Conservation (phyloP, 441 rosid genomes). For the Hura crepitans region DNA sequence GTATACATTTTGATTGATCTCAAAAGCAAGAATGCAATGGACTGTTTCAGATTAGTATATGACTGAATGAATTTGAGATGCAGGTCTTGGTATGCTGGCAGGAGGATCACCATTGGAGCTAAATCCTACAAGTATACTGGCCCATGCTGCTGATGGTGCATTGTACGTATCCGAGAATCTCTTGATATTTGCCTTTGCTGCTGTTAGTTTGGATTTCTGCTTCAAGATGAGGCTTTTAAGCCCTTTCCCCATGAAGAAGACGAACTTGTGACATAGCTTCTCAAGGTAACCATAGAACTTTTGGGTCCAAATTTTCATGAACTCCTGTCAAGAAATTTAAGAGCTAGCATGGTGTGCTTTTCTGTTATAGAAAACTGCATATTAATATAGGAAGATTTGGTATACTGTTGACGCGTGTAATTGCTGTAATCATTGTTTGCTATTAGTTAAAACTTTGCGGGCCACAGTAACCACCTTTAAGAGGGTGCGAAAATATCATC, state of each 20-base stretch:
- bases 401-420: not conserved
- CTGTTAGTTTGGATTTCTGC: slow-evolving; percentile 65
- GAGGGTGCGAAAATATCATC: not conserved
- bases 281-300: not conserved
- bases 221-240: slow-evolving; percentile 55
- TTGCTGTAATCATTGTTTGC: not conserved
- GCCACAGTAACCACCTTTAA: not conserved
- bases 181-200: slow-evolving; percentile 62
- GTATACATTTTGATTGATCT: too few relatives aligned
- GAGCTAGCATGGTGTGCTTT: too few relatives aligned
- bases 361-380: not conserved
- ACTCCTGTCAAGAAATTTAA: not conserved
- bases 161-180: slow-evolving; percentile 57
- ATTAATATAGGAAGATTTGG: not conserved
- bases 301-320: not conserved
- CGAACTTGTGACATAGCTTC: slow-evolving; percentile 17
- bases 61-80: slow-evolving; percentile 15
- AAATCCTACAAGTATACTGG: slow-evolving; percentile 49
- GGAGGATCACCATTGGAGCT: slow-evolving; percentile 62
- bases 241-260: slow-evolving; percentile 52
- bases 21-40: too few relatives aligned
- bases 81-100: slow-evolving; percentile 56
- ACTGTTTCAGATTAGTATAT: not conserved
- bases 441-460: not conserved
- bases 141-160: slow-evolving; percentile 55